A percentile compares a stretch with the other conserved stretches of the same genome.
phyloP scores from a whole-genome alignment of 441 rosid genomes.

The Viola pubescens region DNA sequence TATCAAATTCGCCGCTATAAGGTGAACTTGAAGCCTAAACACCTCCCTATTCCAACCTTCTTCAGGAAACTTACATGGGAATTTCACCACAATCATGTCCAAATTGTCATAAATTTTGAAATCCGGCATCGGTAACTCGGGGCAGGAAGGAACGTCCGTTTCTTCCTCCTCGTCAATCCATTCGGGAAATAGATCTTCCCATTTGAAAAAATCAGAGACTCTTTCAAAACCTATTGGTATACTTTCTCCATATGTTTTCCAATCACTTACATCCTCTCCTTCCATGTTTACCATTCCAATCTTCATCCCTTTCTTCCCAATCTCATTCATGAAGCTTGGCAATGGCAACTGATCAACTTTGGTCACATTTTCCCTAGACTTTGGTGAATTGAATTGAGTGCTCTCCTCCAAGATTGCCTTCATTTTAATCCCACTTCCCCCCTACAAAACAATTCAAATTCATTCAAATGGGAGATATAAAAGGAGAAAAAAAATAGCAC shows the following conservation, averaged over 20 bases:
- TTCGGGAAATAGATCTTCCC: conserved; percentile 82
- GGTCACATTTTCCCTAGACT: conserved; percentile 25
- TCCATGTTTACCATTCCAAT: conserved; percentile 79
- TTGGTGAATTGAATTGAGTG: not conserved
- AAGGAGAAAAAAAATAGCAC: not conserved
- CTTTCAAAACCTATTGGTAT: conserved; percentile 40
- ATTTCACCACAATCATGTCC: conserved; percentile 66
- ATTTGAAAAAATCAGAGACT: conserved; percentile 53
- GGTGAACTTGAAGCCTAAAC: conserved; percentile 70
- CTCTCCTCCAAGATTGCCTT: conserved; percentile 41
- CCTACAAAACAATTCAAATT: conserved; percentile 28
- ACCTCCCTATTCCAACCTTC: conserved; percentile 75
- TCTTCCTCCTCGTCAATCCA: conserved; percentile 98
- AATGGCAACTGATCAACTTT: conserved; percentile 47
- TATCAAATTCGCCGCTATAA: conserved; percentile 55
- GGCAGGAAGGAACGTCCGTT: conserved; percentile 50
- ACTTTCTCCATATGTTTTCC: conserved; percentile 51
- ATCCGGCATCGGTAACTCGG: conserved; percentile 81
- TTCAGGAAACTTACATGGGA: conserved; percentile 69
- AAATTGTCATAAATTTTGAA: conserved; percentile 31
- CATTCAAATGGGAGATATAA: not conserved
- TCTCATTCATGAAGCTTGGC: conserved; percentile 48
- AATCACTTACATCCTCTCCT: conserved; percentile 39
- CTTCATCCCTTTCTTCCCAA: conserved; percentile 35
- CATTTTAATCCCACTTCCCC: conserved; percentile 53